Conservation (phyloP, 306 rosid species). For the Inga laurina region DNA sequence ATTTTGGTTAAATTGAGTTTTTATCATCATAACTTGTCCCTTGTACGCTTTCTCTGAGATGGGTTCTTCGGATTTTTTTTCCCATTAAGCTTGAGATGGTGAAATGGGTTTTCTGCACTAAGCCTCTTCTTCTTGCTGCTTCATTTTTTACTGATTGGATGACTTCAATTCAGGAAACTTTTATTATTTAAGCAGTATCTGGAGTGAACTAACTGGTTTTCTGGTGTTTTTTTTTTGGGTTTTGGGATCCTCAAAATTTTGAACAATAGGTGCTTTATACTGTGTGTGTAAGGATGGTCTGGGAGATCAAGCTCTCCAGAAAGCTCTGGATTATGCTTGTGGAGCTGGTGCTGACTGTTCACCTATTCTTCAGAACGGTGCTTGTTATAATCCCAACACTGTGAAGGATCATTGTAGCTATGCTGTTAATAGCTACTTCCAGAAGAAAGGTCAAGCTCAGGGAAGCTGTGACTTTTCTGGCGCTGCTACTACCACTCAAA, state of each 20-base stretch:
- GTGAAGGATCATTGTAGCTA: conserved; percentile 82
- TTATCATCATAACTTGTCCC: background rate
- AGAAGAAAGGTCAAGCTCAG: conserved; percentile 56
- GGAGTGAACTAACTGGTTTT: conserved; percentile 15
- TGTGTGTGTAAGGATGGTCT: conserved; percentile 83
- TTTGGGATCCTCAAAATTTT: background rate
- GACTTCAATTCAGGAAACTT: background rate
- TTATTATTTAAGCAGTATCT: conserved; percentile 9
- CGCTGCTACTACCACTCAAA: conserved; percentile 49
- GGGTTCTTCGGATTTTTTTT: background rate
- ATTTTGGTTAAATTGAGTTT: background rate
- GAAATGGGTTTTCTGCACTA: background rate
- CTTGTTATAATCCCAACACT: conserved; percentile 86
- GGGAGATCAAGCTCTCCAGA: conserved; percentile 61
- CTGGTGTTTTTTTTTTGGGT: background rate
- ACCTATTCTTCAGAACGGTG: conserved; percentile 62
- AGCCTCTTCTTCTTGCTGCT: background rate
- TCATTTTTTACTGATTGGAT: background rate
- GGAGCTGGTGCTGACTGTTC: conserved; percentile 87
- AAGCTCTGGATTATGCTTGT: conserved; percentile 88
- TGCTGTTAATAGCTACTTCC: conserved; percentile 90
- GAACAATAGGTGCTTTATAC: conserved; percentile 64
- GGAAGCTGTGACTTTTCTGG: conserved; percentile 88
- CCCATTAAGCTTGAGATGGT: background rate
- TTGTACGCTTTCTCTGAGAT: conserved; percentile 2